These are phyloP conservation scores for Pogostemon cablin DNA, from an alignment of 257 asterid species.

Conservation along the genomic window DNA sequence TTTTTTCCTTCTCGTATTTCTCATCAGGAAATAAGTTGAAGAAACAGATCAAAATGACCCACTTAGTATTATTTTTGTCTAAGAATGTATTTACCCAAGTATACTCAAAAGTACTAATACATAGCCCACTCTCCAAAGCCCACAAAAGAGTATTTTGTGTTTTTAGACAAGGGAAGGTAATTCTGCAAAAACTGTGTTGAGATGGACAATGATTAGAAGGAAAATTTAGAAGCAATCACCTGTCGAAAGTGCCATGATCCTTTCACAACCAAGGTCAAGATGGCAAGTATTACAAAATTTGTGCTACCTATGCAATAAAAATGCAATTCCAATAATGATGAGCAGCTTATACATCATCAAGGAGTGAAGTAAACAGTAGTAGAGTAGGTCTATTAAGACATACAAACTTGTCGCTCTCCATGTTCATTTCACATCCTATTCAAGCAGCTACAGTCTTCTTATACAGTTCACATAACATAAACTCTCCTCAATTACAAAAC, in stretches of 20 bases:
- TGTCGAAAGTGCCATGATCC: slow-evolving; percentile 94
- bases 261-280: slow-evolving; percentile 76
- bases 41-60: slow-evolving; percentile 15
- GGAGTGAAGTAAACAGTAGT: not conserved
- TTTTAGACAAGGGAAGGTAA: not conserved
- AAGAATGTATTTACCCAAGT: slow-evolving; percentile 7
- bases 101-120: not conserved
- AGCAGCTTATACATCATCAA: slow-evolving; percentile 1
- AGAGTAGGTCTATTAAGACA: slow-evolving; percentile 6
- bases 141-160: not conserved
- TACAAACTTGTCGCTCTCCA: slow-evolving; percentile 9
- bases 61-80: not conserved
- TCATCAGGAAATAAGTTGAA: slow-evolving; percentile 13
- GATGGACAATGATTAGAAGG: slow-evolving; percentile 19
- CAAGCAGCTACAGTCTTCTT: slow-evolving; percentile 21
- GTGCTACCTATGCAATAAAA: slow-evolving; percentile 69
- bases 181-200: slow-evolving; percentile 3
- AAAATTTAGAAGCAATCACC: slow-evolving; percentile 49
- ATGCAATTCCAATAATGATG: slow-evolving; percentile 3
- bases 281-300: slow-evolving; percentile 78
- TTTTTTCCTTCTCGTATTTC: not conserved
- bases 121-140: not conserved
- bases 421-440: slow-evolving; percentile 19
- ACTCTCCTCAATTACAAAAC: not conserved
- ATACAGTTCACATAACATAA: not conserved